Evolutionary conservation across 257 asterid genomes (phyloP), one percentile per base, ranked within the genome.

Genomic region (Solanum dulcamara): DNA sequence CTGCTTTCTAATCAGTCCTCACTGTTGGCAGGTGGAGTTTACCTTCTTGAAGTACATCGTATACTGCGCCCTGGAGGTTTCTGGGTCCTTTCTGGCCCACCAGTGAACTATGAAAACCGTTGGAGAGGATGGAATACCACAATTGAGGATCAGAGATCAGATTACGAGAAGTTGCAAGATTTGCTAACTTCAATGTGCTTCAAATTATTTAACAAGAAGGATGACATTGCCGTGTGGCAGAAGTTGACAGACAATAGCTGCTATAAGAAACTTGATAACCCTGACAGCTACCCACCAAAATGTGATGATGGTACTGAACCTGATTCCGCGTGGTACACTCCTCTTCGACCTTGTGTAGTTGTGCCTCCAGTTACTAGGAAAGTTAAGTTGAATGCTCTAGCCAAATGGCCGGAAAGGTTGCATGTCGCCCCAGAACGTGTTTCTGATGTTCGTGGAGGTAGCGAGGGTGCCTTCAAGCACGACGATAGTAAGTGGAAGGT

Each of bases 121-220:
- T 96, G 99, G 99, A 94, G 80, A 89, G 99, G 99, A 88, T 96
- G 99, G 99, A 95, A 96, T 84, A 95, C 99, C 5, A 96, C 98
- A 2, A 92, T 94, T 20, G 98, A 96, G 87, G 97, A 92, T 67
- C 99, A 96, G 89, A 94, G 85, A 91, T 91, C 97, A 26, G 93
- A 96, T 86, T 96, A 89, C 4, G 98, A 96, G 28, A 95, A 95
- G 90, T 67, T 96, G 89, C 95, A 95, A 88, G 98, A 92, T 20
- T 88, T 94, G 88, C 92, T 96, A 24, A 94, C 98, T 15, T 89
- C 99, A 14, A 91, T 95, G 95, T 96, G 99, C 83, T 96, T 96
- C 93, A 95, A 93, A 82, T 86, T 94, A 85, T 95, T 89, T 93
- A 92, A 93, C 89, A 93, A 96, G 91, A 95, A 96, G 83, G 99